Evolutionary conservation across 257 asterid species (phyloP), one percentile per base, ranked within the genome.

Genomic region (Penstemon barbatus): DNA sequence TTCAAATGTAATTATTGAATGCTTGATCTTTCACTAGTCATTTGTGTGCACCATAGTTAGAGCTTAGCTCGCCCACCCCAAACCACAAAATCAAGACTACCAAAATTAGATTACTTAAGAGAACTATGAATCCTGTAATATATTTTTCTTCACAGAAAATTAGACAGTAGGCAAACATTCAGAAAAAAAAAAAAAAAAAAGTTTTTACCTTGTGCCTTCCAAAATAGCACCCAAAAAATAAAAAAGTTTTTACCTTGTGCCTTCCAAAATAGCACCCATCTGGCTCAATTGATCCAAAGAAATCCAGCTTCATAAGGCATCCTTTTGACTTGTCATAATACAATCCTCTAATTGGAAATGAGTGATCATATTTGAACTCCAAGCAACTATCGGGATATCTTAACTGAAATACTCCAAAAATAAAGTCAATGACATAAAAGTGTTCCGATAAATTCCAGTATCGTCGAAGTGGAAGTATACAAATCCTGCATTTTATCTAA

Each of bases 241-340:
- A 43, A 64, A 15, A 15, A 15, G 18, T 2, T 54, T 11, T 57
- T 79, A 93, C 99, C 96, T 87, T 90, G 69, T 75, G 87, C 89
- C 99, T 83, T 63, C 99, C 99, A 82, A 81, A 90, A 82, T 90
- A 93, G 87, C 97, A 93, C 63, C 96, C 97, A 74, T 84, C 96
- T 6, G 95, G 97, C 81, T 93, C 99, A 41, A 93, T 93, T 45
- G 99, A 88, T 62, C 97, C 99, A 78, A 93, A 93, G 82, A 93
- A 90, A 77, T 93, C 99, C 80, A 93, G 81, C 81, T 93, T 93
- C 89, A 93, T 49, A n/a, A 93, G 86, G 76, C 96, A 91, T 43
- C 99, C 99, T 78, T 87, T 93, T 11, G 80, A 83, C 82, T 89
- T 93, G 82, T 93, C 99, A 75, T 90, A 93, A 65, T 85, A 91